Conservation (phyloP, 2,329 filamentous ascomycete genomes). For the Clarireedia hainanense region DNA sequence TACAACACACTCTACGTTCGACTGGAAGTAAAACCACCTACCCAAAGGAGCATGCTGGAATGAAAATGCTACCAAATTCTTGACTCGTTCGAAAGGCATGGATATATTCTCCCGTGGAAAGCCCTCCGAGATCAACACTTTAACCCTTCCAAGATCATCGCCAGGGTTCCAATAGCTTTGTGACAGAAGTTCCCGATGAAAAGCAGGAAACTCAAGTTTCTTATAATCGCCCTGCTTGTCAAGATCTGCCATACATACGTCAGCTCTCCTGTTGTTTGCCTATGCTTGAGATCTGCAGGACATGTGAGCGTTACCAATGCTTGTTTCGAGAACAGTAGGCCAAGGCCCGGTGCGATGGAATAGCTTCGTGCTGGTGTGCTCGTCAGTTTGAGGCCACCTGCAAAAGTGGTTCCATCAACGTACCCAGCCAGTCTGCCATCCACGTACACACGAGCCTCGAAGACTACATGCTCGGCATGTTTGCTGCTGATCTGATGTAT, state of each 20-base stretch:
- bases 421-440: constrained; percentile 60
- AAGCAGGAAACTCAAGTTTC: constrained; percentile 62
- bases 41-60: constrained; percentile 79
- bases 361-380: constrained; percentile 33
- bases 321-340: constrained; percentile 38
- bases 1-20: background rate
- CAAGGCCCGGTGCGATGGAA: constrained; percentile 42
- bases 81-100: constrained; percentile 55
- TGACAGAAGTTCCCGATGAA: constrained; percentile 60
- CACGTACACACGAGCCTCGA: constrained; percentile 59
- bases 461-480: constrained; percentile 47
- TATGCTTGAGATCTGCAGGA: constrained; percentile 13
- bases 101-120: constrained; percentile 46
- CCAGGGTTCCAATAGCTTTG: constrained; percentile 65
- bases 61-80: constrained; percentile 69
- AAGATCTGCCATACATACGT: constrained; percentile 17
- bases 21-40: constrained; percentile 33
- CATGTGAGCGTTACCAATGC: constrained; percentile 33
- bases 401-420: background rate
- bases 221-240: constrained; percentile 44
- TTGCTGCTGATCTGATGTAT: constrained; percentile 46
- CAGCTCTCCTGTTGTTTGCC: background rate
- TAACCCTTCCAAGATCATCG: constrained; percentile 68
- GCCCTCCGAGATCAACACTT: constrained; percentile 67
- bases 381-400: background rate